Evolutionary conservation across 1,139 yeast species (phyloP), one percentile per base, ranked within the genome.

Genomic region (Suhomyces wounanorum): DNA sequence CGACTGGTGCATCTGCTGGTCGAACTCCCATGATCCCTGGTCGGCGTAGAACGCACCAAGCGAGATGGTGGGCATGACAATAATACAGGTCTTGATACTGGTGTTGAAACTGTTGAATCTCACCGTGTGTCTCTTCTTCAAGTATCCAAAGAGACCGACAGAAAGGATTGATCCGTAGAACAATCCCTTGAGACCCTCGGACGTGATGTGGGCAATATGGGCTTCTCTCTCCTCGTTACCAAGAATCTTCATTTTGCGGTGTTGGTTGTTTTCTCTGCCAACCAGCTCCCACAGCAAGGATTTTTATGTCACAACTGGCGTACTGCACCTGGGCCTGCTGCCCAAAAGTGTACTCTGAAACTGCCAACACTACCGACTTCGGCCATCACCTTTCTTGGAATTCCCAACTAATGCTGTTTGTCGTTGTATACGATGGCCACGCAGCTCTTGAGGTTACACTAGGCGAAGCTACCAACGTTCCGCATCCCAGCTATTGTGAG

Each of bases 1-100:
- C n/a, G 70, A 62, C 18, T 69, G 65, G 61, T 75, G 72, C 71
- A 74, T 65, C 50, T 62, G 62, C 53, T 70, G 66, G 58, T 77
- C 81, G 55, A 75, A 77, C 54, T 73, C 78, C 59, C 77, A 71
- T n/a, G 80, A 75, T 18, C 81, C 81, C 55, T 73, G 77, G 59
- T 77, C 81, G 23, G 80, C 80, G 64, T 64, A 77, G 54, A 75
- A 75, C 0, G 79, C 79, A 14, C 67, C 68, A 30, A 67, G 52
- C 1, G 74, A 63, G 48, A 75, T 64, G 8, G 80, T 73, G 28
- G 81, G 81, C 72, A 76, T 70, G 21, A 69, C 65, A 41, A 75
- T 52, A 42, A 76, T 61, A 52, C 73, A 69, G 8, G 81, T 65
- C 57, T 75, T 77, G 52, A 77, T 67, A 48, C 73, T 67, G 26